Evolutionary conservation across 1,139 yeast genomes (phyloP).

Genomic region (Meyerozyma elateridarum): DNA sequence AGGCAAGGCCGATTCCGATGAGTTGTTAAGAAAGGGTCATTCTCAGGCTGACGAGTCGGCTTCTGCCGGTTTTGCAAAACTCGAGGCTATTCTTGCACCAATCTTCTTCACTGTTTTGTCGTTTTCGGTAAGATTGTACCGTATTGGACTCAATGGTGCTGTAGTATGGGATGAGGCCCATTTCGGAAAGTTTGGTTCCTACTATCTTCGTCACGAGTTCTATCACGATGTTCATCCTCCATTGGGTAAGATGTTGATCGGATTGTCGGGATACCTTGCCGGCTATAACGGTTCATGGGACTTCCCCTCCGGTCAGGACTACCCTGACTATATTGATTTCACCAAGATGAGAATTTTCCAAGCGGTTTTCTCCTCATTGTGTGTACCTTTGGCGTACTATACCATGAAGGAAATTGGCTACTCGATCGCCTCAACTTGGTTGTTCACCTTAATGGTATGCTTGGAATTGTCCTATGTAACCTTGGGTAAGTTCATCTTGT

Average conservation of each 20-base stretch:
- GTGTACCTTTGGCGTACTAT: constrained; percentile 61
- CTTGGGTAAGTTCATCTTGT: constrained; percentile 62
- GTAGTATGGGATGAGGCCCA: constrained; percentile 98
- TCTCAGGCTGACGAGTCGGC: neutral
- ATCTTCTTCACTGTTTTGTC: constrained; percentile 1
- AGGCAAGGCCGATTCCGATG: neutral
- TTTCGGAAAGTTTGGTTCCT: constrained; percentile 65
- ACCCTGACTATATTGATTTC: constrained; percentile 53
- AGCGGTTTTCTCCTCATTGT: constrained; percentile 55
- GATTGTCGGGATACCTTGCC: constrained; percentile 62
- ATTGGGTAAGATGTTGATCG: constrained; percentile 66
- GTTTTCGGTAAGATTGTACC: constrained; percentile 51
- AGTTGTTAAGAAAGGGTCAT: no score
- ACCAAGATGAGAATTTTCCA: constrained; percentile 63
- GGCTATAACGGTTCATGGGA: constrained; percentile 62
- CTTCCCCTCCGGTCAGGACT: constrained; percentile 57
- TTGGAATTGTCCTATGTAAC: constrained; percentile 64
- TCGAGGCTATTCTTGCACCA: neutral
- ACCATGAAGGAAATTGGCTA: constrained; percentile 51
- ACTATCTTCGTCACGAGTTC: constrained; percentile 59
- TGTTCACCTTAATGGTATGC: constrained; percentile 55
- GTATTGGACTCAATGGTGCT: constrained; percentile 54
- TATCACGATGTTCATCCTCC: constrained; percentile 83
- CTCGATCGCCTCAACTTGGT: constrained; percentile 42
- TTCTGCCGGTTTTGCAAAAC: neutral